Evolutionary conservation across 305 asterid genomes (phyloP).

Genomic region (Nicotiana rustica): DNA sequence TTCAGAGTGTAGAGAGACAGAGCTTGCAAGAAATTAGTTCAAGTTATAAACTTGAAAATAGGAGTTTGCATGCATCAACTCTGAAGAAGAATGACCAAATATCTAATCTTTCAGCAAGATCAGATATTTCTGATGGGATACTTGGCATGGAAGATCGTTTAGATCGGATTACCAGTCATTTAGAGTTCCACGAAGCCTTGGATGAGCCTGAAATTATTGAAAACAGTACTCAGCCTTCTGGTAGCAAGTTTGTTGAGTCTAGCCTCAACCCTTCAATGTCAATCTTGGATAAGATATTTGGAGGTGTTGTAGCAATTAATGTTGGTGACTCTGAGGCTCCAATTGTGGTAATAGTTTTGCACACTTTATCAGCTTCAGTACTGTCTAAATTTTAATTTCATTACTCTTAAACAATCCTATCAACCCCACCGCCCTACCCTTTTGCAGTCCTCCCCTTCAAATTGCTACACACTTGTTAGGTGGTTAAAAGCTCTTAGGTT

Average conservation of each 20-base stretch:
- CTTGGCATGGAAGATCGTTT: slow-evolving; percentile 52
- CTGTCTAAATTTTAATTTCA: not conserved
- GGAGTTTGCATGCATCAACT: slow-evolving; percentile 42
- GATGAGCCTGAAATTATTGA: slow-evolving; percentile 50
- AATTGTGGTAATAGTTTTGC: not conserved
- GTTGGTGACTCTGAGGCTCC: not conserved
- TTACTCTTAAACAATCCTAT: not conserved
- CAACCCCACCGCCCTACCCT: not conserved
- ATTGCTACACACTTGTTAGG: not conserved
- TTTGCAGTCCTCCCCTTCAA: not conserved
- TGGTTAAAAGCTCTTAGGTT: not conserved
- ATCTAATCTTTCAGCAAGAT: slow-evolving; percentile 46
- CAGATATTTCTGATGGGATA: slow-evolving; percentile 15
- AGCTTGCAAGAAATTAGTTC: slow-evolving; percentile 44
- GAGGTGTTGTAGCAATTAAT: slow-evolving; percentile 52
- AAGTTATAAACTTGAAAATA: slow-evolving; percentile 52
- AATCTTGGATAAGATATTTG: slow-evolving; percentile 67
- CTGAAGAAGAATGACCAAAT: slow-evolving; percentile 48
- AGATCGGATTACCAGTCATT: slow-evolving; percentile 44
- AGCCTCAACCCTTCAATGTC: slow-evolving; percentile 54
- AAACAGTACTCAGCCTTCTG: slow-evolving; percentile 49
- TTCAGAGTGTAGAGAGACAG: slow-evolving; percentile 47
- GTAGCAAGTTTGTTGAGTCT: slow-evolving; percentile 51
- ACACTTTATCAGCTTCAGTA: not conserved
- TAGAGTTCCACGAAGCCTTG: slow-evolving; percentile 48